phyloP scores from a whole-genome alignment of 1,284 basidiomycete species.

The Sanghuangporus baumii region DNA sequence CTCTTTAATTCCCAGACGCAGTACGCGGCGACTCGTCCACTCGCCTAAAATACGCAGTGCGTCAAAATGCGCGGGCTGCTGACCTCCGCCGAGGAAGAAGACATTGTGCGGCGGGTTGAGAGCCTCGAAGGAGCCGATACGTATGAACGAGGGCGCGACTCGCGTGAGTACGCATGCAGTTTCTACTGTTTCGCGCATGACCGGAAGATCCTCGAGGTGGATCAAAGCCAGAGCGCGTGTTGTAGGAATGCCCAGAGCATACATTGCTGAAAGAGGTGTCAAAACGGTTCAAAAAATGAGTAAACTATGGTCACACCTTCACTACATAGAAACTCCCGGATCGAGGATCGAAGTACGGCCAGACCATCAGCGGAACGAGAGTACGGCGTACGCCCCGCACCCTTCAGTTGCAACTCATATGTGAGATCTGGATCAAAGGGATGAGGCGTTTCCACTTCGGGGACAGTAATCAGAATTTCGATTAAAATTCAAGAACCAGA shows the following conservation, averaged over 20 bases:
- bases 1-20: slow-evolving; percentile 40
- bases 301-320: slow-evolving; percentile 52
- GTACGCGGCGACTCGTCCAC: slow-evolving; percentile 57
- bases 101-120: slow-evolving; percentile 67
- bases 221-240: slow-evolving; percentile 84
- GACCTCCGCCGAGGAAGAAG: slow-evolving; percentile 69
- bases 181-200: slow-evolving; percentile 78
- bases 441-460: slow-evolving; percentile 71
- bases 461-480: neutral
- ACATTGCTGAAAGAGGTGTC: slow-evolving; percentile 58
- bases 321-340: slow-evolving; percentile 86
- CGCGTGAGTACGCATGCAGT: slow-evolving; percentile 79
- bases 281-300: neutral
- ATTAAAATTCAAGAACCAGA: neutral
- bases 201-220: slow-evolving; percentile 69
- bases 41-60: slow-evolving; percentile 68
- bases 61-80: slow-evolving; percentile 72
- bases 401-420: slow-evolving; percentile 92
- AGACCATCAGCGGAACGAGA: slow-evolving; percentile 89
- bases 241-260: slow-evolving; percentile 83
- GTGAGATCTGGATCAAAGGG: slow-evolving; percentile 48
- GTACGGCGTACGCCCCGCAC: slow-evolving; percentile 91
- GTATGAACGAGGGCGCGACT: slow-evolving; percentile 85
- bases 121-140: slow-evolving; percentile 90
- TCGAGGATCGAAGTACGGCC: slow-evolving; percentile 86